Evolutionary conservation across 441 rosid genomes (phyloP), one percentile per base, ranked within the genome.

Genomic region (Euphorbia corollata): DNA sequence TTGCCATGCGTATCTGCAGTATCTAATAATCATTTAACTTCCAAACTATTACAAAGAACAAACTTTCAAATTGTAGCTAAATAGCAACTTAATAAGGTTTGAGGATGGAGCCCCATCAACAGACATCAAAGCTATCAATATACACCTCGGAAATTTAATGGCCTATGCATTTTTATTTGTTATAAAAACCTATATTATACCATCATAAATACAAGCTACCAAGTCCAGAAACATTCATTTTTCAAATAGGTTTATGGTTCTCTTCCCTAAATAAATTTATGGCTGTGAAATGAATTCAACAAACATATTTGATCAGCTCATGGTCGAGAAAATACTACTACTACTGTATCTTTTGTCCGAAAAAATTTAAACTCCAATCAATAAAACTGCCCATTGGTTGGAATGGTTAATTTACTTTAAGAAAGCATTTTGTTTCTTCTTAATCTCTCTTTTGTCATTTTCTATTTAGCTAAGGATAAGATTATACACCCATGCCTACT

Each of bases 1-100:
- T 16, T 68, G 32, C 65, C 68, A 60, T 76, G 80, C 68, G 75
- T 67, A 64, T 61, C 81, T 73, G 73, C 39, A 69, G 30, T 13
- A 68, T 64, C 48, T 69, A 47, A 50, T 22, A 70, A 23, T 24
- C 23, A 39, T 67, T 23, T 67, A 55, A 38, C 10, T 19, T 57
- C 59, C 38, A 19, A 64, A 57, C n/a, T 27, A 41, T 23, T 8
- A 24, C 36, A 13, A 12, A 32, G 12, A 41, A 27, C 45, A 65
- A 36, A 24, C 24, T 34, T 36, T 19, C 39, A 47, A 45, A 24
- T 24, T 45, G 8, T 45, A 47, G 54, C 8, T 22, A 8, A 54
- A 36, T 2, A 36, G 41, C 8, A 36, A 36, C 3, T 54, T 13
- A 24, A 5, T 8, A 56, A 41, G 38, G 47, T 34, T n/a, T 11